Evolutionary conservation across 2,329 filamentous ascomycete genomes (phyloP).

Genomic region (Nothophoma quercina): DNA sequence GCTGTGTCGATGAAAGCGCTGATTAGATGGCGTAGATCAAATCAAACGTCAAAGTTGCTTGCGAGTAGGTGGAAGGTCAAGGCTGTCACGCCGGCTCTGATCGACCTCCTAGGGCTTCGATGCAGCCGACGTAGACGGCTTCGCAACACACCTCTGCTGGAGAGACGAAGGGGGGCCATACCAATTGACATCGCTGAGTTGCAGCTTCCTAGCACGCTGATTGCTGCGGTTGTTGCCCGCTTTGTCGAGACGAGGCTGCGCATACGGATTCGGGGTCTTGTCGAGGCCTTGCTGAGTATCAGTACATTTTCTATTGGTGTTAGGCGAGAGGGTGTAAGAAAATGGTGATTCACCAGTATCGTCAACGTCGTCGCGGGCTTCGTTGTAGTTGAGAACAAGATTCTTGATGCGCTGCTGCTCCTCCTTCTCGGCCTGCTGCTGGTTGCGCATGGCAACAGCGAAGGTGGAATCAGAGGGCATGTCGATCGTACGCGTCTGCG

Average conservation of each 20-base stretch:
- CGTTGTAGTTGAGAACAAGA: conserved; percentile 87
- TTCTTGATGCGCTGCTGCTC: conserved; percentile 99
- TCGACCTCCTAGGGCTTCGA: conserved; percentile 16
- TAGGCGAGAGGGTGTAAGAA: conserved; percentile 52
- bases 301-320: conserved; percentile 59
- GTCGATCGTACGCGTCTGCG: conserved; percentile 93
- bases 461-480: conserved; percentile 91
- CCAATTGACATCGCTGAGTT: conserved; percentile 98
- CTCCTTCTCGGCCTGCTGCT: conserved; percentile 92
- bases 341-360: conserved; percentile 70
- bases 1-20: conserved; percentile 22
- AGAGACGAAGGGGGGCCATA: conserved; percentile 59
- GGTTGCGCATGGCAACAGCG: conserved; percentile 92
- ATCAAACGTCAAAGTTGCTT: conserved; percentile 5
- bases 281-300: conserved; percentile 49
- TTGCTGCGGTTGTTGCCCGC: conserved; percentile 71
- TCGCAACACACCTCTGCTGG: conserved; percentile 19
- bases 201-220: conserved; percentile 87
- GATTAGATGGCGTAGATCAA: conserved; percentile 16
- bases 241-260: conserved; percentile 61
- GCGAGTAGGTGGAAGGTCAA: conserved; percentile 12
- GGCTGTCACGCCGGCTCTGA: conserved; percentile 22
- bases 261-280: conserved; percentile 53
- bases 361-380: conserved; percentile 82
- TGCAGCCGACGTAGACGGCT: conserved; percentile 14